Conservation (phyloP, 176 grass and related monocot species). For the Avena atlantica region DNA sequence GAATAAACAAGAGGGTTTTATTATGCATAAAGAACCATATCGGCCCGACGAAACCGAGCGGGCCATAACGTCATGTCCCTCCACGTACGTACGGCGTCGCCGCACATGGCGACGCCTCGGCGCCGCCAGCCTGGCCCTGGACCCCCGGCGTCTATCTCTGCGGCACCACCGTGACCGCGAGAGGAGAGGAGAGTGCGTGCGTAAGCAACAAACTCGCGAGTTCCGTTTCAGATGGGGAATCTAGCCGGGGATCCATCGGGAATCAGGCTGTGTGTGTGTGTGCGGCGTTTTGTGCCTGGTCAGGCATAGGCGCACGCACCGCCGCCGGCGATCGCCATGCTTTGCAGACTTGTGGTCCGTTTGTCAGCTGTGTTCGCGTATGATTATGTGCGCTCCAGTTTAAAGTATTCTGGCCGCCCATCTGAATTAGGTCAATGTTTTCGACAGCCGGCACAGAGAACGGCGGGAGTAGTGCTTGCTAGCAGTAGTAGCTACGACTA, state of each 20-base stretch:
- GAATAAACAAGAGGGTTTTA: not conserved
- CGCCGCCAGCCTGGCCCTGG: constrained; percentile 27
- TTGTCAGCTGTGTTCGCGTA: not conserved
- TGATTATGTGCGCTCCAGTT: not conserved
- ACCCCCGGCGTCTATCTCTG: not conserved
- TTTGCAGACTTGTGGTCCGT: not conserved
- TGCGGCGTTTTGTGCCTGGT: not conserved
- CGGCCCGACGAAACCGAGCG: constrained; percentile 41
- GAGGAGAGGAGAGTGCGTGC: not conserved
- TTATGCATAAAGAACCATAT: constrained; percentile 27
- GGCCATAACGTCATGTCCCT: constrained; percentile 49
- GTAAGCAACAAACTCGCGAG: not conserved
- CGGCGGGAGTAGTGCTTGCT: not conserved
- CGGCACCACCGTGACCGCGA: not conserved
- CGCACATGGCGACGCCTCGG: constrained; percentile 46
- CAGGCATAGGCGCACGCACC: not conserved
- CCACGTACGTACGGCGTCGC: constrained; percentile 5
- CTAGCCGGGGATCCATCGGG: constrained; percentile 9
- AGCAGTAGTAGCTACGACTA: too few relatives aligned
- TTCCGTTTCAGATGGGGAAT: constrained; percentile 39
- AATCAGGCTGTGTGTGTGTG: not conserved
- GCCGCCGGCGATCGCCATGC: not conserved
- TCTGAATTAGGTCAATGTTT: not conserved
- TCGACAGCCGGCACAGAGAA: not conserved
- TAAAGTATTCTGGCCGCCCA: not conserved